Base-by-base conservation (phyloP, 257 asterid species). In the Craterostigma plantagineum region DNA sequence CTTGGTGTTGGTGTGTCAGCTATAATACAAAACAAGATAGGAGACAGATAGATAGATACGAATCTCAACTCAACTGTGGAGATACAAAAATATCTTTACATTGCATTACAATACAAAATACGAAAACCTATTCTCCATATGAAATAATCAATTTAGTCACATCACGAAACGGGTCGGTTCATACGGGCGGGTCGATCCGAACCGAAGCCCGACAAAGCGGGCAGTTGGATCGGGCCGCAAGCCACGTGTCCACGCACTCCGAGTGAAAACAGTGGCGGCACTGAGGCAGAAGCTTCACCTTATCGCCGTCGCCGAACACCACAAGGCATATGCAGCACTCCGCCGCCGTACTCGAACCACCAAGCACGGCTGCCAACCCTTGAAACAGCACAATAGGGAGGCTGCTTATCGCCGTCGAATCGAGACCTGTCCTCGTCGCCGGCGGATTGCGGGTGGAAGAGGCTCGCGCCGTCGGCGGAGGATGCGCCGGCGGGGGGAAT, bases 241-340 rank as follows among this genome's bases (percentile, higher is more conserved):
- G 84, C 91, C 93, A 81, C 60, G 35, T 53, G 54, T 80, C 82
- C 9, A 80, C 77, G 9, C 93, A 76, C 51, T 61, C 73, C 4
- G 69, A 61, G 55, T 76, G 87, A 46, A 72, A 76, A 10, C 67
- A 64, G 59, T 76, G 81, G 48, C 17, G 37, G 54, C 81, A 76
- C 0, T 12, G 49, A n/a, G 81, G 81, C 54, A 76, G 53, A 39
- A 59, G 47, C 17, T 62, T 76, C 10, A 72, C 70, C 33, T 56
- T 56, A 9, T 76, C 87, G 15, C 72, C 80, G 1, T 66, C 69
- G 17, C 40, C 50, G 42, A 72, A 66, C 1, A 54, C 1, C 14
- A 78, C 72, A 2, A 76, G 57, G 61, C 87, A 76, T 58, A 72
- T 72, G 45, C 71, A 60, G 52, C 95, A 83, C 70, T 79, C 91